Evolutionary conservation across 345 rosid species (phyloP).

Genomic region (Psidium guajava): DNA sequence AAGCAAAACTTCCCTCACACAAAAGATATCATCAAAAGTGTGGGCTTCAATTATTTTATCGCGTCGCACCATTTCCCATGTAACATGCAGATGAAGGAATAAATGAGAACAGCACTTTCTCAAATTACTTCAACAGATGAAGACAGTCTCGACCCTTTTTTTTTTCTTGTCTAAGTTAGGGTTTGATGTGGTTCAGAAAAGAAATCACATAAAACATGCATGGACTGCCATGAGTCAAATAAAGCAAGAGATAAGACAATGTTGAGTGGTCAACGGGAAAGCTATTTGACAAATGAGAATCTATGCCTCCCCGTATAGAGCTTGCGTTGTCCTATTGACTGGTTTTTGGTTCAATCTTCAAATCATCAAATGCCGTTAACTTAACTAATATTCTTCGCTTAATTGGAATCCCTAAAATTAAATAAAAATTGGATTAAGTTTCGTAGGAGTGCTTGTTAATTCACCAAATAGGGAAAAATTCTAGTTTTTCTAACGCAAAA

Average conservation of each 20-base stretch:
- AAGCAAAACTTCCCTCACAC: background rate
- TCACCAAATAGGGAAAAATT: background rate
- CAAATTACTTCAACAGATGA: background rate
- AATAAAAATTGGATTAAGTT: background rate
- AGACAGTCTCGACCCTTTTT: background rate
- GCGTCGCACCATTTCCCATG: background rate
- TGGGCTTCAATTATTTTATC: background rate
- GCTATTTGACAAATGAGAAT: background rate
- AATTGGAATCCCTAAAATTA: background rate
- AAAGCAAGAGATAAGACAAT: background rate
- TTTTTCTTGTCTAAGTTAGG: background rate
- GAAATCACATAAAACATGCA: background rate
- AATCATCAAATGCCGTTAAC: background rate
- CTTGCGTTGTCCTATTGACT: background rate
- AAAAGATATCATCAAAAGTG: background rate
- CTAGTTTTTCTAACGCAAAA: background rate
- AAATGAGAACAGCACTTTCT: background rate
- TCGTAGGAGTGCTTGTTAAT: background rate
- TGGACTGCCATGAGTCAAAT: background rate
- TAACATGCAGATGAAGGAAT: background rate
- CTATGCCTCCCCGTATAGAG: background rate
- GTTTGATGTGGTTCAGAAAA: background rate
- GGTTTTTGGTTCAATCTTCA: background rate
- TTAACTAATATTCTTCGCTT: background rate
- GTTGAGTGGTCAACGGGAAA: background rate